A percentile compares a stretch with the other conserved stretches of the same genome.
phyloP scores from a whole-genome alignment of 495 filamentous ascomycete genomes.

The Amorphotheca resinae region DNA sequence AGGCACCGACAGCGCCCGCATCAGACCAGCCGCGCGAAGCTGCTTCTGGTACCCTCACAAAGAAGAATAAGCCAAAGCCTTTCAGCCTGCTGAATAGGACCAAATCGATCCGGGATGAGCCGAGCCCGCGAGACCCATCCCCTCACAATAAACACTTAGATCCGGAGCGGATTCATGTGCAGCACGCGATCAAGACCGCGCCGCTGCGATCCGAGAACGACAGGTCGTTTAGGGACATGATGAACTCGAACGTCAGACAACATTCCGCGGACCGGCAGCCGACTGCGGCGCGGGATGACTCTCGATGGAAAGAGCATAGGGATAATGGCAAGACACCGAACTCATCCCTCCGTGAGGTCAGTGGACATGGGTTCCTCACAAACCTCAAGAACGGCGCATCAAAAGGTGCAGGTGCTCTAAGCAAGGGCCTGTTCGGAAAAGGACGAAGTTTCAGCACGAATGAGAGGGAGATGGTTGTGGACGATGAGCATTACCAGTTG shows the following conservation, averaged over 20 bases:
- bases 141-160: constrained; percentile 26
- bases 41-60: constrained; percentile 8
- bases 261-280: constrained; percentile 51
- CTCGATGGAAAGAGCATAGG: background rate
- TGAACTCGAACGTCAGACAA: constrained; percentile 46
- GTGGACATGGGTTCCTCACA: constrained; percentile 45
- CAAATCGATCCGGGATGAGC: constrained; percentile 51
- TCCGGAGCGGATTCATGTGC: constrained; percentile 26
- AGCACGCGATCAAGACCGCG: constrained; percentile 37
- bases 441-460: constrained; percentile 56
- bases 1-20: constrained; percentile 10
- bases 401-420: constrained; percentile 64
- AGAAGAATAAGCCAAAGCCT: constrained; percentile 40
- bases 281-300: constrained; percentile 21
- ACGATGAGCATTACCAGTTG: constrained; percentile 64
- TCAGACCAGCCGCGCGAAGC: background rate
- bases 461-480: constrained; percentile 46
- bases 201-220: constrained; percentile 48
- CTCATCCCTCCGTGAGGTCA: constrained; percentile 48
- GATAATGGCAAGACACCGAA: constrained; percentile 20
- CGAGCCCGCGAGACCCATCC: constrained; percentile 27
- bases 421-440: constrained; percentile 69
- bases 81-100: constrained; percentile 52
- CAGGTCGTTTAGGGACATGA: constrained; percentile 49
- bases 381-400: constrained; percentile 59